These are phyloP conservation scores for Edaphochlamys debaryana DNA, from an alignment of 139 green algal genomes.

Conservation along the genomic window DNA sequence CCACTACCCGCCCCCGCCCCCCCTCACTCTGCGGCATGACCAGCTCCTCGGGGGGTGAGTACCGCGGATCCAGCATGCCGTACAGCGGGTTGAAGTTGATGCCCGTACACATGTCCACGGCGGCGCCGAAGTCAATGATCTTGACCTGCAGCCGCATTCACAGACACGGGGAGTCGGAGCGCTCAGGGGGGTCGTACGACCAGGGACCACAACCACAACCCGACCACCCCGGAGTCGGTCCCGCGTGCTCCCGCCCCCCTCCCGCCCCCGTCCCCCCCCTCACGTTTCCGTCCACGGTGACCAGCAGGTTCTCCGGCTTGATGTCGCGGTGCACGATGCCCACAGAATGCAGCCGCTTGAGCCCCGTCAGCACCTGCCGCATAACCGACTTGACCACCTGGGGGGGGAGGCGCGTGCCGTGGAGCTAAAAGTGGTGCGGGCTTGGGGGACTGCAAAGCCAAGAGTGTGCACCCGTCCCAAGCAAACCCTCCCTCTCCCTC, in stretches of 20 bases:
- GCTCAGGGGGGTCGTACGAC: no score
- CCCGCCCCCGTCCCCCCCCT: neutral
- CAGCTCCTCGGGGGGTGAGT: conserved; percentile 91
- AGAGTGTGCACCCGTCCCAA: no score
- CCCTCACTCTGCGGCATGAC: conserved; percentile 84
- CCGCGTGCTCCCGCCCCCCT: no score
- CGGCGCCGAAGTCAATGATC: conserved; percentile 94
- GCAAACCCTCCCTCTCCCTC: no score
- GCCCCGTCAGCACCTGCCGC: conserved; percentile 66
- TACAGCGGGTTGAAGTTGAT: conserved; percentile 93
- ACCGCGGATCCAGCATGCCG: conserved; percentile 92
- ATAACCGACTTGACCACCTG: conserved; percentile 76
- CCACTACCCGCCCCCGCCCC: neutral
- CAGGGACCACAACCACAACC: no score
- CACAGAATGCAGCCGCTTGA: conserved; percentile 78
- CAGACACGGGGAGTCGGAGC: neutral
- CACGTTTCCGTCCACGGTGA: conserved; percentile 75
- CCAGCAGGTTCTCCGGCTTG: conserved; percentile 90
- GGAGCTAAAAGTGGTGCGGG: no score
- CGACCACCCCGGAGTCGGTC: no score
- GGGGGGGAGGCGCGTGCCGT: neutral
- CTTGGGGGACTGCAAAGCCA: no score
- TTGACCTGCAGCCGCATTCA: conserved; percentile 86
- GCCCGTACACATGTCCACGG: conserved; percentile 90
- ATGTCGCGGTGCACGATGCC: conserved; percentile 93